Evolutionary conservation across 1,284 basidiomycete species (phyloP), one percentile per base, ranked within the genome.

Genomic region (Cutaneotrichosporon cutaneum): DNA sequence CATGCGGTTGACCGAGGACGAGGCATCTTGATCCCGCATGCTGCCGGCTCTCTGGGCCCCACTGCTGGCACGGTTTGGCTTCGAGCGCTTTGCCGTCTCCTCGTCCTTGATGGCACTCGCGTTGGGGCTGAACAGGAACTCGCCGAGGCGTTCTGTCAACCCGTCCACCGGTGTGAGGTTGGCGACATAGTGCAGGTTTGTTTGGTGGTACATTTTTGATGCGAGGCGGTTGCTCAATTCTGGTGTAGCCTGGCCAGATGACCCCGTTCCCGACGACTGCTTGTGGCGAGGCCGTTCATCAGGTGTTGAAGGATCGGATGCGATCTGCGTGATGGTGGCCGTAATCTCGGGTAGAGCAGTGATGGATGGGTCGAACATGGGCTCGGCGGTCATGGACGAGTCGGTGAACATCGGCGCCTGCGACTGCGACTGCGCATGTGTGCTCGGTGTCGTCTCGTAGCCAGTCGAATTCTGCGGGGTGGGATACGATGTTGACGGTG

Each of bases 71-170:
- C 54, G 61, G 52, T 22, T 36, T 45, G 52, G 35, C 24, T 27
- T 36, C 10, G 14, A 3, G 27, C 69, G 65, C 36, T 71, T 68
- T 2, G 39, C 30, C 6, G 47, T 54, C 32, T 60, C 61, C 21
- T 70, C 63, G 30, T 70, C 63, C 35, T 57, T 62, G 35, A 63
- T 54, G 1, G 62, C 58, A 22, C 54, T 61, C 11, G 55, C 59
- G 16, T 64, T 59, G 0, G 74, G 74, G 48, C 66, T 67, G 58
- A 78, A 74, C 18, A 78, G 57, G 57, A 78, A 77, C 58, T 78
- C 76, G 39, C 76, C 76, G 1, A 78, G 64, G 7, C 72, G 61
- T 27, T 72, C 73, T 3, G 73, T 72, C 6, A 78, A 27, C 0
- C 69, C 68, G 11, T 76, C 76, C 0, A 77, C 64, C 14, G 68